phyloP scores from a whole-genome alignment of 2,329 filamentous ascomycete genomes.

The Emergomyces orientalis region DNA sequence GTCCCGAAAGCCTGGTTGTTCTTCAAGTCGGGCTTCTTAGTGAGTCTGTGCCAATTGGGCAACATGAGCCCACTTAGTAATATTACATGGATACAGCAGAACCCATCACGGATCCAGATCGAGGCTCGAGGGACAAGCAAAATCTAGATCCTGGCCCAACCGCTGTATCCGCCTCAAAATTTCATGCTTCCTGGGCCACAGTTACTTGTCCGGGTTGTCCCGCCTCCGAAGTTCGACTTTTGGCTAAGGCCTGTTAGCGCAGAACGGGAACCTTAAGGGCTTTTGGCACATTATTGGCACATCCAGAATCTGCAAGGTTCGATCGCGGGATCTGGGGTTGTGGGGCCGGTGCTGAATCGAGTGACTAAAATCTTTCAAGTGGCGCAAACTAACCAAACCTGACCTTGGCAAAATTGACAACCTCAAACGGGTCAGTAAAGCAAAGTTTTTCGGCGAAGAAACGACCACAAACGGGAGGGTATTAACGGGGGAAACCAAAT shows the following conservation, averaged over 20 bases:
- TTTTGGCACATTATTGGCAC: conserved; percentile 5
- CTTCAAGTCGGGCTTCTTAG: neutral
- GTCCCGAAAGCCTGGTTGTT: conserved; percentile 3
- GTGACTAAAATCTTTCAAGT: neutral
- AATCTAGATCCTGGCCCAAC: neutral
- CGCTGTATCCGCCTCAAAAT: conserved; percentile 1
- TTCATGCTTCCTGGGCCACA: neutral
- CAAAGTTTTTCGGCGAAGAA: neutral
- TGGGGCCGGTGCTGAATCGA: conserved; percentile 1
- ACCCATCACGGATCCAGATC: neutral
- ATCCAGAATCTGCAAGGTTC: conserved; percentile 5
- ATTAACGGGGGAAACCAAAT: neutral
- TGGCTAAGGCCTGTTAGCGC: neutral
- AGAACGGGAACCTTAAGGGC: neutral
- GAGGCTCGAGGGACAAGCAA: neutral
- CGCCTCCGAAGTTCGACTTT: neutral
- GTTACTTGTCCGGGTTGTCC: neutral
- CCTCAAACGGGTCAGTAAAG: neutral
- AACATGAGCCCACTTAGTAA: neutral
- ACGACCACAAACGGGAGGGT: neutral
- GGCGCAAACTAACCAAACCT: neutral
- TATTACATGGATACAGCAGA: neutral
- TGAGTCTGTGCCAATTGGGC: neutral
- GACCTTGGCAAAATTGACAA: neutral
- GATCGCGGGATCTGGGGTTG: conserved; percentile 7